phyloP scores from a whole-genome alignment of 129 eudicot genomes.

The Calendula officinalis region DNA sequence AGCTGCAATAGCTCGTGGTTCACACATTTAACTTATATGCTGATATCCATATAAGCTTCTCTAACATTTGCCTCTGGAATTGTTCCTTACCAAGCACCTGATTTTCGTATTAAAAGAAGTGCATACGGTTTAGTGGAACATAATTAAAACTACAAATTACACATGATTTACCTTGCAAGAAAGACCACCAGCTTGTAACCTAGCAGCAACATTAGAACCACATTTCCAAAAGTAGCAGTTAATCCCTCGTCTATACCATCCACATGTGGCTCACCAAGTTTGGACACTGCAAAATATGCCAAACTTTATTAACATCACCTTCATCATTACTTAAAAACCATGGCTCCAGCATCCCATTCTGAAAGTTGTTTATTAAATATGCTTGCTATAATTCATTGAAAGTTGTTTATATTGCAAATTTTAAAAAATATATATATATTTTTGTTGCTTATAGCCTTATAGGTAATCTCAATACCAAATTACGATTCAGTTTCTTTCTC shows the following conservation, averaged over 20 bases:
- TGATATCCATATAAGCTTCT: conserved; percentile 92
- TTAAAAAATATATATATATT: too few species aligned
- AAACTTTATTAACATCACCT: conserved; percentile 71
- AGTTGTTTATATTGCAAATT: too few species aligned
- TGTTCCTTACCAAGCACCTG: conserved; percentile 84
- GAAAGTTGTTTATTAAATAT: too few species aligned
- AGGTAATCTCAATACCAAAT: too few species aligned
- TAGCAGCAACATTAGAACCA: conserved; percentile 79
- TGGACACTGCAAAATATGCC: conserved; percentile 90
- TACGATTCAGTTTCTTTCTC: too few species aligned
- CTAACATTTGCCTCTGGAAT: conserved; percentile 87
- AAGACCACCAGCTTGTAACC: conserved; percentile 83
- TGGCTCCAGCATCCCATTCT: conserved; percentile 99
- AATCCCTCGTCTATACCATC: conserved; percentile 90
- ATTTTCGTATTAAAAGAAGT: background rate
- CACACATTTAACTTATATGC: too few species aligned
- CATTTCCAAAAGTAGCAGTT: conserved; percentile 84
- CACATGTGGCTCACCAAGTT: conserved; percentile 86
- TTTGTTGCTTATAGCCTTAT: too few species aligned
- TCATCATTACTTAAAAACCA: conserved; percentile 92
- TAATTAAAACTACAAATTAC: background rate
- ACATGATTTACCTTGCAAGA: conserved; percentile 68
- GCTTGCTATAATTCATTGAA: too few species aligned
- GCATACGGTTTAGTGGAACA: too few species aligned
- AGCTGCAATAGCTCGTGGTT: too few species aligned